Percentiles rank a stretch among this genome's conserved stretches.
Conservation (phyloP, 192 early-diverging fungal species). For the Spizellomyces sp. region DNA sequence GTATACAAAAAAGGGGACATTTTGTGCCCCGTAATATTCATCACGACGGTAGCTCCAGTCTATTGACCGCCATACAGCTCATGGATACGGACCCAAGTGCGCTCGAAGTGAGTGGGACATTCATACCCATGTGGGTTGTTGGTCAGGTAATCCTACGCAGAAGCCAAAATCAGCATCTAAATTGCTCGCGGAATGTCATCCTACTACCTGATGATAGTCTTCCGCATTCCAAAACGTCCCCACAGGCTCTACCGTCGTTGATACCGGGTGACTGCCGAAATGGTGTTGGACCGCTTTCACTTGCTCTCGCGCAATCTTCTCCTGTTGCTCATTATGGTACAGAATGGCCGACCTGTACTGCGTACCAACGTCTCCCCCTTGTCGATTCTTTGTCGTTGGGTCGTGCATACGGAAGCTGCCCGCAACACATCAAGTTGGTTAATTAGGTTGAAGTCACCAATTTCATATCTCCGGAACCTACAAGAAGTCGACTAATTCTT, state of each 20-base stretch:
- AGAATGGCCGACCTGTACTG: constrained; percentile 91
- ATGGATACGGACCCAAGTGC: constrained; percentile 50
- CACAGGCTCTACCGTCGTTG: constrained; percentile 72
- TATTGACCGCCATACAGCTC: constrained; percentile 31
- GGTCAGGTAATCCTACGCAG: constrained; percentile 64
- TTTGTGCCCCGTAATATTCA: too few relatives aligned
- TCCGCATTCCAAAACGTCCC: constrained; percentile 81
- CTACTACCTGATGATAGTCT: constrained; percentile 46
- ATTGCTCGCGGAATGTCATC: neutral
- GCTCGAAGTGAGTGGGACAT: constrained; percentile 56
- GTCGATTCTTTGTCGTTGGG: constrained; percentile 82
- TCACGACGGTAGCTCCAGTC: neutral
- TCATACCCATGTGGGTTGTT: constrained; percentile 80
- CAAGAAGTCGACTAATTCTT: constrained; percentile 78
- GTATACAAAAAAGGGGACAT: too few relatives aligned
- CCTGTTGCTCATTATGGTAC: constrained; percentile 77
- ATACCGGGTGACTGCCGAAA: constrained; percentile 49
- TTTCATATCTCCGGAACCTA: constrained; percentile 45
- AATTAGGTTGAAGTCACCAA: neutral
- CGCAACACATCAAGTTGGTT: constrained; percentile 21
- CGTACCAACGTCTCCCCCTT: constrained; percentile 81
- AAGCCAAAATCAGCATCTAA: neutral
- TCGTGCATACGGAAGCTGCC: constrained; percentile 67
- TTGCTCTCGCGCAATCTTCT: constrained; percentile 70
- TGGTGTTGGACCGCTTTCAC: constrained; percentile 61